phyloP scores from a whole-genome alignment of 2,329 filamentous ascomycete species.

The Colletotrichum abscissum region DNA sequence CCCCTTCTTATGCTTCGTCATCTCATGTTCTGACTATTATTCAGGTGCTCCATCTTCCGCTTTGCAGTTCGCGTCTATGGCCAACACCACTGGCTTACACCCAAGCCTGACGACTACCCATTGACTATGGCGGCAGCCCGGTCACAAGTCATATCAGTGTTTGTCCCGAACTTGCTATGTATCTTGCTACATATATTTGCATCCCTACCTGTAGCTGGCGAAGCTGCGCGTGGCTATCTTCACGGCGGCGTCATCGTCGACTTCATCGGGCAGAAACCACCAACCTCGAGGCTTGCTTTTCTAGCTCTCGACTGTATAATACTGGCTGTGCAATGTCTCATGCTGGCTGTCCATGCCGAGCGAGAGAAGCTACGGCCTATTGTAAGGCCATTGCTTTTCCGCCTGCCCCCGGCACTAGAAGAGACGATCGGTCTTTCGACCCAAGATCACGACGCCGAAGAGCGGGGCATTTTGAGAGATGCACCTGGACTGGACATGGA shows the following conservation, averaged over 20 bases:
- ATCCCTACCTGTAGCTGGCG: conserved; percentile 66
- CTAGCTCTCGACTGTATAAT: conserved; percentile 67
- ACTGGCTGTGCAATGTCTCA: conserved; percentile 69
- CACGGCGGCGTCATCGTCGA: conserved; percentile 76
- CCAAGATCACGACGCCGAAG: conserved; percentile 68
- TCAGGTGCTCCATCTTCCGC: conserved; percentile 73
- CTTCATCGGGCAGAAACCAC: conserved; percentile 74
- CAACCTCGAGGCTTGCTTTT: conserved; percentile 66
- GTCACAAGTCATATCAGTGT: conserved; percentile 67
- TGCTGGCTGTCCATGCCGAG: conserved; percentile 72
- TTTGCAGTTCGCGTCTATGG: conserved; percentile 68
- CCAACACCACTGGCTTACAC: conserved; percentile 73
- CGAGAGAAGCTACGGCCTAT: conserved; percentile 65
- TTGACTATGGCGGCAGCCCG: conserved; percentile 66
- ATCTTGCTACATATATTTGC: conserved; percentile 69
- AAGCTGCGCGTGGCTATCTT: conserved; percentile 72
- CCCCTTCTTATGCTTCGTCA: background rate
- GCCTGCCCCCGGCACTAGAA: conserved; percentile 11
- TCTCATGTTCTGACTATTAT: conserved; percentile 34
- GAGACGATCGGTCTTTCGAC: conserved; percentile 18
- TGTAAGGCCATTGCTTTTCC: conserved; percentile 33
- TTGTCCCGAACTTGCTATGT: conserved; percentile 70
- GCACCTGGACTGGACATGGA: conserved; percentile 48
- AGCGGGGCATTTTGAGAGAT: conserved; percentile 61
- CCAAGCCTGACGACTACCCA: conserved; percentile 67